Conservation (phyloP, 1,139 yeast genomes). For the Taiozyma onychis region DNA sequence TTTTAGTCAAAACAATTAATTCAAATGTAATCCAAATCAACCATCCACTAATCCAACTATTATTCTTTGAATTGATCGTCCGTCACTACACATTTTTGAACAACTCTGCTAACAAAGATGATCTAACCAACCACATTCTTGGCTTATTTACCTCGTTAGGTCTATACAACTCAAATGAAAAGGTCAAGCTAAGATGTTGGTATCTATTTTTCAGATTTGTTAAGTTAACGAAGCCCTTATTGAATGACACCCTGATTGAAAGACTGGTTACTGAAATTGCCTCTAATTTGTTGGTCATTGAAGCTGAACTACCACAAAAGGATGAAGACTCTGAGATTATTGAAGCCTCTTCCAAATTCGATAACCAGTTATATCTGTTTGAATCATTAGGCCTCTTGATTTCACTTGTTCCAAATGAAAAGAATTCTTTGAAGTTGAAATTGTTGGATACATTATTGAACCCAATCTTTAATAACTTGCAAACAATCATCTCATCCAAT, state of each 20-base stretch:
- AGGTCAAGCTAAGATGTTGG: slow-evolving; percentile 85
- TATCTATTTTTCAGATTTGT: slow-evolving; percentile 80
- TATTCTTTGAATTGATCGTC: slow-evolving; percentile 78
- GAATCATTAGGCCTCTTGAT: slow-evolving; percentile 74
- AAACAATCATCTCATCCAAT: slow-evolving; percentile 50
- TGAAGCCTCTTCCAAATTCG: slow-evolving; percentile 60
- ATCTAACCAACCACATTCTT: slow-evolving; percentile 56
- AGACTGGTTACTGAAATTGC: slow-evolving; percentile 42
- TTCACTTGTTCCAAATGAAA: slow-evolving; percentile 38
- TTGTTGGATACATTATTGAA: slow-evolving; percentile 60
- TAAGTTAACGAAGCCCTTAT: slow-evolving; percentile 65
- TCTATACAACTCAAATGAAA: slow-evolving; percentile 63
- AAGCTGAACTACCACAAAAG: slow-evolving; percentile 46
- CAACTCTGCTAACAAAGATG: slow-evolving; percentile 38
- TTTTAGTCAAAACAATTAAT: slow-evolving; percentile 57
- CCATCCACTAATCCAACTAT: slow-evolving; percentile 76
- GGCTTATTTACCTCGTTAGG: slow-evolving; percentile 81
- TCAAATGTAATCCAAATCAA: slow-evolving; percentile 47
- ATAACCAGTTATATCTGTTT: slow-evolving; percentile 73
- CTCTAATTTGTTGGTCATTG: slow-evolving; percentile 48
- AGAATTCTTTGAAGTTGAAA: slow-evolving; percentile 31
- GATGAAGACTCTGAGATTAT: slow-evolving; percentile 47
- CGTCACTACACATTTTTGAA: slow-evolving; percentile 69
- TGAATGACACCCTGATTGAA: slow-evolving; percentile 45
- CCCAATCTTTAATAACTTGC: slow-evolving; percentile 76